A percentile compares a stretch with the other conserved stretches of the same genome.
phyloP scores from a whole-genome alignment of 768 basidiomycete genomes.

The Lentinula raphanica region DNA sequence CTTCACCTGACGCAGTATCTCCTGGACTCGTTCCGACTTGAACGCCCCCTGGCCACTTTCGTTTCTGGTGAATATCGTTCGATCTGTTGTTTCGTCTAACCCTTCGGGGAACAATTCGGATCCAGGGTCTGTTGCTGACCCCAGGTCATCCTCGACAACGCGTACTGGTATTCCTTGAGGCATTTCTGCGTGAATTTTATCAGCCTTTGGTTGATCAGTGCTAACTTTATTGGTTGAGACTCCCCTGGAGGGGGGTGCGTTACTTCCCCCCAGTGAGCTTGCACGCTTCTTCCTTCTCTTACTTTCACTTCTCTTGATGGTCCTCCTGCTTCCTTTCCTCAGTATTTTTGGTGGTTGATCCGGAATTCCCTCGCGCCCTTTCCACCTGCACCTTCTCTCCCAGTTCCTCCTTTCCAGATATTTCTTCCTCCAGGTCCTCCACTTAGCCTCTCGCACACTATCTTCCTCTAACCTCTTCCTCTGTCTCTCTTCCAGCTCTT shows the following conservation, averaged over 20 bases:
- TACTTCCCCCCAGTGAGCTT: not conserved
- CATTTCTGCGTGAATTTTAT: too few species aligned
- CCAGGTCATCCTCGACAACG: too few species aligned
- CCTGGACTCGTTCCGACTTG: constrained; percentile 14
- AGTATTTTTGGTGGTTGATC: too few species aligned
- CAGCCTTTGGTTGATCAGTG: too few species aligned
- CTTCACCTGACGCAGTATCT: constrained; percentile 15
- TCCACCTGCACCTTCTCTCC: too few species aligned
- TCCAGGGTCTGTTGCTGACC: constrained; percentile 17
- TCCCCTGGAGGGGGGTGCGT: not conserved
- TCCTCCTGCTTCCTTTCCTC: not conserved
- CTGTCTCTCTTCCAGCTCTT: not conserved
- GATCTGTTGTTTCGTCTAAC: too few species aligned
- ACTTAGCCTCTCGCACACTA: not conserved
- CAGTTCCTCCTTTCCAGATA: too few species aligned
- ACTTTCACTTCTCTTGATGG: not conserved
- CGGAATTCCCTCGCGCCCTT: too few species aligned
- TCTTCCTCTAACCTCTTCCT: not conserved
- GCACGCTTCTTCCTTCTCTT: not conserved
- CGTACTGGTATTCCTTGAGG: too few species aligned
- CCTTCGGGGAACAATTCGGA: not conserved
- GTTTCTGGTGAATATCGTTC: constrained; percentile 14
- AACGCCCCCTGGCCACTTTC: constrained; percentile 23
- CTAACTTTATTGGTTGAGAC: constrained; percentile 15
- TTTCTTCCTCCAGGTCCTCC: too few species aligned